phyloP scores from a whole-genome alignment of 257 asterid genomes.

The Przewalskia tangutica region DNA sequence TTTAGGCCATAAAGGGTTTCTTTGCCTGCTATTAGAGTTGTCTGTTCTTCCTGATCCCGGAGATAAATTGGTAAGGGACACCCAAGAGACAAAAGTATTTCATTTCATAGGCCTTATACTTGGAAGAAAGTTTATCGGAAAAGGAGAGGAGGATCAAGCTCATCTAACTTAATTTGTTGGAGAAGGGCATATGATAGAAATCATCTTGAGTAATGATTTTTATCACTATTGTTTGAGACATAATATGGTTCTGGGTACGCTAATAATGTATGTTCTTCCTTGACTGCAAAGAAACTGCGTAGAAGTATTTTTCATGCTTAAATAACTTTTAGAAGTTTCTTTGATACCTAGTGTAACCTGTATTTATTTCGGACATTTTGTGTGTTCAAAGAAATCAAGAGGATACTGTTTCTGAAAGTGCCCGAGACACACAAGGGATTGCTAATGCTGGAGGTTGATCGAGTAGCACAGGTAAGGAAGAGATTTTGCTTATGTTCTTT shows the following conservation, averaged over 20 bases:
- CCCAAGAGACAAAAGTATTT: background rate
- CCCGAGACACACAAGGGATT: conserved; percentile 80
- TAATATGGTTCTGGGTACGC: background rate
- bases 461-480: conserved; percentile 64
- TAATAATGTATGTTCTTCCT: background rate
- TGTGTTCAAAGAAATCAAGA: conserved; percentile 60
- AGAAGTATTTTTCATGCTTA: background rate
- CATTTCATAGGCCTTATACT: background rate
- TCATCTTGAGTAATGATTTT: background rate
- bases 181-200: background rate
- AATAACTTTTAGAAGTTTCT: background rate
- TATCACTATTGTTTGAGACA: background rate
- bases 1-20: background rate
- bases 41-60: background rate
- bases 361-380: background rate
- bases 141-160: background rate
- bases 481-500: background rate
- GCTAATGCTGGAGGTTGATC: conserved; percentile 70
- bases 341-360: background rate
- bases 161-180: background rate
- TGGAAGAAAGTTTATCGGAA: background rate
- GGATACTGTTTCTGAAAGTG: conserved; percentile 68
- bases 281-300: background rate
- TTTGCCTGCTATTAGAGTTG: background rate
- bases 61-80: background rate